These are phyloP conservation scores for Abrus precatorius DNA, from an alignment of 306 rosid genomes.

Conservation along the genomic window DNA sequence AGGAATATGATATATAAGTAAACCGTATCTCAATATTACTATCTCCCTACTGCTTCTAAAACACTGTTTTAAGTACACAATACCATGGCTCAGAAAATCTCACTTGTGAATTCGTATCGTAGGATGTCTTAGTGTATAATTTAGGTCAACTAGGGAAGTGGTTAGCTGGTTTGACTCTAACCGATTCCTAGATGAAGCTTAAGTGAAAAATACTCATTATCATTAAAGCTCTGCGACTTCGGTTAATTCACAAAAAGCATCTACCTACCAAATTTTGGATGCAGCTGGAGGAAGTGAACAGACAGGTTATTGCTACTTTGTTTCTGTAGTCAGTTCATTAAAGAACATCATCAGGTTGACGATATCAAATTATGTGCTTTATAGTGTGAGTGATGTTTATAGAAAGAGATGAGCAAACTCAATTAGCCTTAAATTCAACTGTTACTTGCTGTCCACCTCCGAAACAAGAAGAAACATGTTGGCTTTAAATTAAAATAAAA, in stretches of 20 bases:
- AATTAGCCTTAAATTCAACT: constrained; percentile 23
- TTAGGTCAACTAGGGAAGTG: constrained; percentile 19
- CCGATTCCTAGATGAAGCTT: constrained; percentile 22
- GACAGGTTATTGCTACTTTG: neutral
- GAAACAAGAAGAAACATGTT: constrained; percentile 3
- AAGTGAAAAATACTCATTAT: neutral
- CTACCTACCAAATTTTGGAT: neutral
- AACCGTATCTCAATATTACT: constrained; percentile 20
- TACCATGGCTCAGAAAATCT: constrained; percentile 31
- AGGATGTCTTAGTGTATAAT: constrained; percentile 25
- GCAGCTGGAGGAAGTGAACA: neutral
- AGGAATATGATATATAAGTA: neutral
- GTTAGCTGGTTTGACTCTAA: constrained; percentile 39
- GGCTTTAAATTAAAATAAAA: neutral
- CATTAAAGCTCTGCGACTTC: constrained; percentile 13
- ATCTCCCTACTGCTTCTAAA: constrained; percentile 1
- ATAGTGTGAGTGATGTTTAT: constrained; percentile 5
- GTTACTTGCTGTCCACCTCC: neutral
- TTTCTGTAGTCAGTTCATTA: constrained; percentile 28
- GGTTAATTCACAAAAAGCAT: constrained; percentile 14
- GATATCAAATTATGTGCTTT: constrained; percentile 22
- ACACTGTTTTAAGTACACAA: constrained; percentile 16
- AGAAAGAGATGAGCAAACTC: constrained; percentile 30
- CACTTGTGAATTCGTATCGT: constrained; percentile 10
- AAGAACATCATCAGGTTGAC: constrained; percentile 23